Base-by-base conservation (phyloP, 2,329 filamentous ascomycete genomes). In the Cercospora sp. region DNA sequence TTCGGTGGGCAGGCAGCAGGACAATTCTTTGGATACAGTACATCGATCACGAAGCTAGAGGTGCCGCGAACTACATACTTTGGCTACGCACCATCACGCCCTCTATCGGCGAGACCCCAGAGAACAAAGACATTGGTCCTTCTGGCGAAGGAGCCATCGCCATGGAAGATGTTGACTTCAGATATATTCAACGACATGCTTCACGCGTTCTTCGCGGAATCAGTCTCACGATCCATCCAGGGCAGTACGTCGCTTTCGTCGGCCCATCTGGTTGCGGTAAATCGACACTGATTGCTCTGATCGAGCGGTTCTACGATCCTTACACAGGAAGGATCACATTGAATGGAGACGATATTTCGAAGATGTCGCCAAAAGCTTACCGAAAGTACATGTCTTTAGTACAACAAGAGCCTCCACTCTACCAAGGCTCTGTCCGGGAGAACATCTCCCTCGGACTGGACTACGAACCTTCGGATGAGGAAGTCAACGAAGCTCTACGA, bases 401-500 rank as follows among this genome's bases (percentile, higher is more conserved):
- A 0, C 88, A 90, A 3, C 91, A 94, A 78, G 91, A 94, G 76
- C 85, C 91, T 8, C 89, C 88, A 0, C 83, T 71, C 0, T 93
- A 91, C 74, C 88, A 89, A 77, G 89, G 88, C 71, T 88, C 87
- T 0, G 84, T 93, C 21, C 85, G 87, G 18, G 90, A 93, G 28
- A 80, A 86, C 70, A 77, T 86, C 28, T 70, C 80, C 0, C 77
- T 86, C 0, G 85, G 85, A 2, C 72, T 84, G 0, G 77, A 81
- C 0, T 63, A 79, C 18, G 76, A 77, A 10, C 72, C 77, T 5
- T 76, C 78, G 0, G 79, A 83, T 0, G 81, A 84, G 5, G 74
- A 80, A 49, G 77, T 86, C 9, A 71, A 81, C 2, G 77, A 82
- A 68, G 85, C 83, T 6, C 85, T 84, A 71, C 79, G 80, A 10